phyloP scores from a whole-genome alignment of 495 filamentous ascomycete genomes.

The Hyaloscypha hepaticicola region DNA sequence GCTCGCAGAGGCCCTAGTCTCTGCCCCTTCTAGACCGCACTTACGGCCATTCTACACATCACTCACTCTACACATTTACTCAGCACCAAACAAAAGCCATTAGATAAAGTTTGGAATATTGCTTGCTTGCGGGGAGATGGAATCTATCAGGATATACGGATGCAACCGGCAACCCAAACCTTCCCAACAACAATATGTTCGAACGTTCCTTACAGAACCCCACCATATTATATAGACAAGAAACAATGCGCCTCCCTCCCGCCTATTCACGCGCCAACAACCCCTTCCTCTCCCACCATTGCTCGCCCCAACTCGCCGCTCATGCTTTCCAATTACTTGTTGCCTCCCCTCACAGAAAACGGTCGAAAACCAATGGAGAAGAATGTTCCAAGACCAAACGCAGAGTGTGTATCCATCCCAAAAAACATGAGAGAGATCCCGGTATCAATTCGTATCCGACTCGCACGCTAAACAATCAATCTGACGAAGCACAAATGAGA shows the following conservation, averaged over 20 bases:
- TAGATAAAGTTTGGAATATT: background rate
- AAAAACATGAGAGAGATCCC: background rate
- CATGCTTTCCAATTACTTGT: background rate
- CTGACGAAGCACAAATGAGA: background rate
- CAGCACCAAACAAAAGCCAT: too few species aligned
- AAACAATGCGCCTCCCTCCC: background rate
- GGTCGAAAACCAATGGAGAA: background rate
- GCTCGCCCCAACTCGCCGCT: background rate
- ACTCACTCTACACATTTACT: too few species aligned
- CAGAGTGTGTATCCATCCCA: too few species aligned
- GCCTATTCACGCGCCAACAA: background rate
- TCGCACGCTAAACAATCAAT: slow-evolving; percentile 5
- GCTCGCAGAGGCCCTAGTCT: too few species aligned
- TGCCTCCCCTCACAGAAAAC: background rate
- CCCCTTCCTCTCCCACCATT: too few species aligned
- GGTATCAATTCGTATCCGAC: slow-evolving; percentile 3
- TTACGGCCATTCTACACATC: too few species aligned
- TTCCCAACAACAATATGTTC: background rate
- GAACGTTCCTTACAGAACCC: background rate
- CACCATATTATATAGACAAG: background rate
- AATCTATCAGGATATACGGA: background rate
- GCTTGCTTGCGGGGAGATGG: background rate
- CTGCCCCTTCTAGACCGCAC: too few species aligned
- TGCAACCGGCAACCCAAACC: background rate
- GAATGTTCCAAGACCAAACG: background rate